These are phyloP conservation scores for Akebia trifoliata DNA, from an alignment of 164 flowering plant genomes.

Conservation along the genomic window DNA sequence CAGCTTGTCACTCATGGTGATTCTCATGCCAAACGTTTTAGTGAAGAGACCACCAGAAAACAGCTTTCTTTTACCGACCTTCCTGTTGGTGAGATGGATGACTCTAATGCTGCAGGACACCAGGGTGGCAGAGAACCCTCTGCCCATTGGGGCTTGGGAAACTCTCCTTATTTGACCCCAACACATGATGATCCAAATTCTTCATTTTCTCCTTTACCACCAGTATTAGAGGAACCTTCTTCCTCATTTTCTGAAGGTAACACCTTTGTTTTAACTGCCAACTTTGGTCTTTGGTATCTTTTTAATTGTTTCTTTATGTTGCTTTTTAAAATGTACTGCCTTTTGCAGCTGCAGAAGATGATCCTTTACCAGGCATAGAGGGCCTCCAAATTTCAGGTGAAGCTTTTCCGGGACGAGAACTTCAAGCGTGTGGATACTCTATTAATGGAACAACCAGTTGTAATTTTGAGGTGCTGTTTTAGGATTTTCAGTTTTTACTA, in stretches of 20 bases:
- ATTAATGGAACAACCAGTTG: slow-evolving; percentile 96
- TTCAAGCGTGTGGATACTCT: slow-evolving; percentile 83
- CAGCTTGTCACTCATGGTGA: slow-evolving; percentile 28
- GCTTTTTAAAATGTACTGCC: slow-evolving; percentile 7
- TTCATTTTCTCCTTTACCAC: slow-evolving; percentile 71
- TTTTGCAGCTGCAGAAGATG: slow-evolving; percentile 83
- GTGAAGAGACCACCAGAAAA: slow-evolving; percentile 40
- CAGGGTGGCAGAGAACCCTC: slow-evolving; percentile 53
- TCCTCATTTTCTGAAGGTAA: slow-evolving; percentile 95
- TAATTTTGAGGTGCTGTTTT: slow-evolving; percentile 72
- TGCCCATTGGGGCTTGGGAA: slow-evolving; percentile 62
- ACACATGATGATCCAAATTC: slow-evolving; percentile 57
- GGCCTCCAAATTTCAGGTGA: slow-evolving; percentile 93
- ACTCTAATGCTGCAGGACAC: slow-evolving; percentile 38
- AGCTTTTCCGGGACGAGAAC: slow-evolving; percentile 78
- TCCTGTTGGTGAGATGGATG: slow-evolving; percentile 59
- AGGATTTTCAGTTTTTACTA: background rate
- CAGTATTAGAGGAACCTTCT: slow-evolving; percentile 92
- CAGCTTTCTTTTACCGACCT: slow-evolving; percentile 61
- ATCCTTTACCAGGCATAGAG: slow-evolving; percentile 82
- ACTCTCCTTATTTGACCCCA: slow-evolving; percentile 39
- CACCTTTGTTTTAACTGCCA: background rate
- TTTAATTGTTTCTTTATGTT: background rate
- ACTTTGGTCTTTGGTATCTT: background rate
- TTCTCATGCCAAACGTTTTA: slow-evolving; percentile 22